Base-by-base conservation (phyloP, 2,329 filamentous ascomycete genomes). In the Colletotrichum sp. region DNA sequence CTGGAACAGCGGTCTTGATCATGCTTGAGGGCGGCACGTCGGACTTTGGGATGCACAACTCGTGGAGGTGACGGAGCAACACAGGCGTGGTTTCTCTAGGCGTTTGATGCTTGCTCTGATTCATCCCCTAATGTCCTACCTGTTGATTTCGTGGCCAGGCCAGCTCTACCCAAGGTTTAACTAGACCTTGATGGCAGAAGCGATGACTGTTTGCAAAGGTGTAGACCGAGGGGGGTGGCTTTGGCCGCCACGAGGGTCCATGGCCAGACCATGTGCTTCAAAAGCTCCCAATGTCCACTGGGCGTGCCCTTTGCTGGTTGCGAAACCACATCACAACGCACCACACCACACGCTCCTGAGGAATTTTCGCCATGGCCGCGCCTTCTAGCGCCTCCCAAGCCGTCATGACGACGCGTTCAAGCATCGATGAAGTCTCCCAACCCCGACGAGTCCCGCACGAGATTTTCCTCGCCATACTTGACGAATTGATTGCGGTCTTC, bases 191-290 rank as follows among this genome's bases (percentile, higher is more conserved):
- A 52, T 52, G 44, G 2, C 10, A 12, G n/a, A 21, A 21, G n/a
- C 6, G 44, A 13, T 52, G n/a, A 52, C n/a, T 21, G 39, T 6
- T 52, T 21, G 44, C 44, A 52, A 52, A 52, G n/a, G 44, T 52
- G n/a, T 21, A 1, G n/a, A 52, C 44, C 44, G 2, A 49, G 1
- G 44, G 7, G 44, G 0, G 2, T 49, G n/a, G n/a, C 0, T 49
- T 49, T 49, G 44, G 2, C n/a, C 44, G 44, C 44, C 44, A n/a
- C n/a, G n/a, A n/a, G n/a, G n/a, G n/a, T n/a, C n/a, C n/a, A n/a
- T n/a, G n/a, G n/a, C n/a, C n/a, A n/a, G n/a, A n/a, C n/a, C n/a
- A n/a, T n/a, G n/a, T n/a, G n/a, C n/a, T n/a, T n/a, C n/a, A 21
- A 13, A 52, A 13, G 10, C n/a, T 52, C 6, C 13, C n/a, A 4